Percentiles rank a stretch among this genome's conserved stretches.
Conservation (phyloP, 1,284 basidiomycete genomes). For the Ceratobasidium sp. region DNA sequence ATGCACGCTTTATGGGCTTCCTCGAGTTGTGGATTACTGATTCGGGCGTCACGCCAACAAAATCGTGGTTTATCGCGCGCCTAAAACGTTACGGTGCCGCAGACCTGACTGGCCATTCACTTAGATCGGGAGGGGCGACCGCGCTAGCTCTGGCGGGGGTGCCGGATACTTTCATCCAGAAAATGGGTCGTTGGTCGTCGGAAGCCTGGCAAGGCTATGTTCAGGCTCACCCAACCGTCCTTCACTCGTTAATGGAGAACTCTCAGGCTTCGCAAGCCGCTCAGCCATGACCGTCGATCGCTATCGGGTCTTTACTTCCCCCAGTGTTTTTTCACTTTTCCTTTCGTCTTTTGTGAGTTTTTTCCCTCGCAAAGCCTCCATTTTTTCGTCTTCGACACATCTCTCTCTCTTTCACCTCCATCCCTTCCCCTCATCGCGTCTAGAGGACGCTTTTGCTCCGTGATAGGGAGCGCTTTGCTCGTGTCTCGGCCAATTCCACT, state of each 20-base stretch:
- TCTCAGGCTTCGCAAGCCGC: not conserved
- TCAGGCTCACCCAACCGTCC: not conserved
- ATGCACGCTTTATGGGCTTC: slow-evolving; percentile 42
- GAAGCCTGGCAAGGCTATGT: slow-evolving; percentile 51
- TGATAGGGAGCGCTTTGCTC: not conserved
- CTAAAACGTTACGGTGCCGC: slow-evolving; percentile 41
- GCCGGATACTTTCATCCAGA: slow-evolving; percentile 49
- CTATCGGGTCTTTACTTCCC: not conserved
- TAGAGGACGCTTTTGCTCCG: not conserved
- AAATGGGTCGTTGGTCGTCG: slow-evolving; percentile 52
- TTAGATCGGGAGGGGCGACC: slow-evolving; percentile 52
- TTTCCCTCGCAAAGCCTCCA: not conserved
- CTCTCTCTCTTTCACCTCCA: not conserved
- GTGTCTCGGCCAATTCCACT: too few relatives aligned
- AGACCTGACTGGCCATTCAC: slow-evolving; percentile 49
- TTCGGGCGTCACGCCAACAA: slow-evolving; percentile 44
- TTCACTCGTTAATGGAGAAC: not conserved
- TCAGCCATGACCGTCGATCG: not conserved
- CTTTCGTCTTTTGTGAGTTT: not conserved
- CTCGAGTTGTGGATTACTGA: slow-evolving; percentile 45
- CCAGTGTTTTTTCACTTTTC: not conserved
- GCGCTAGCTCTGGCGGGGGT: slow-evolving; percentile 48
- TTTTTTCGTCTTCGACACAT: not conserved
- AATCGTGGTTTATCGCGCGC: slow-evolving; percentile 43
- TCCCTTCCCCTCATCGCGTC: not conserved